Evolutionary conservation across 2,329 filamentous ascomycete species (phyloP).

Genomic region (Xylaria sp.): DNA sequence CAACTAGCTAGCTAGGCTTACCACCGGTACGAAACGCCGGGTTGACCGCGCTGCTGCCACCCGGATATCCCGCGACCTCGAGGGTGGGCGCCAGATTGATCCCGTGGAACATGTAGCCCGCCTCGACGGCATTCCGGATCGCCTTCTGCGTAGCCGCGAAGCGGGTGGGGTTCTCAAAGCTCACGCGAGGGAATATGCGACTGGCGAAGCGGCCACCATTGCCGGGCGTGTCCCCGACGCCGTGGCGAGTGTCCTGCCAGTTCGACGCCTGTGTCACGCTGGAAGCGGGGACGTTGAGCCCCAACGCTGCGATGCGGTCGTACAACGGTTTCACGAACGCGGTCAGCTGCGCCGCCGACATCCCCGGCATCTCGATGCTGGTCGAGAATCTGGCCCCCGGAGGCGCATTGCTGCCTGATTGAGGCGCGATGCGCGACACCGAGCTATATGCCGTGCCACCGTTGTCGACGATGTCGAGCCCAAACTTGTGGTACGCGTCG

Average conservation of each 20-base stretch:
- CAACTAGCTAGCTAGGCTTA: slow-evolving; percentile 6
- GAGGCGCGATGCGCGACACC: slow-evolving; percentile 40
- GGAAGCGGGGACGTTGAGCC: slow-evolving; percentile 45
- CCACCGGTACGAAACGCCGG: slow-evolving; percentile 56
- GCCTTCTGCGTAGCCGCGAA: slow-evolving; percentile 46
- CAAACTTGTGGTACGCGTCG: slow-evolving; percentile 50
- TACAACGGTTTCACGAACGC: slow-evolving; percentile 50
- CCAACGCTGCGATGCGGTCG: slow-evolving; percentile 48
- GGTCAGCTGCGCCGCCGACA: slow-evolving; percentile 41
- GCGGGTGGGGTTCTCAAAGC: slow-evolving; percentile 39
- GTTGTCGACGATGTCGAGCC: slow-evolving; percentile 49
- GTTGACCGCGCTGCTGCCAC: slow-evolving; percentile 51
- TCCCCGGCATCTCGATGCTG: slow-evolving; percentile 50
- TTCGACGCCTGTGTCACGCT: slow-evolving; percentile 45
- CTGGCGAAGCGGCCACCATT: slow-evolving; percentile 48
- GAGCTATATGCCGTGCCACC: slow-evolving; percentile 53
- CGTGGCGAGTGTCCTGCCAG: slow-evolving; percentile 43
- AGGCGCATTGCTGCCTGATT: slow-evolving; percentile 35
- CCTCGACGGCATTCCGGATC: slow-evolving; percentile 52
- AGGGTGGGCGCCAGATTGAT: slow-evolving; percentile 48
- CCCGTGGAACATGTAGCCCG: slow-evolving; percentile 51
- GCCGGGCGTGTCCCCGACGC: slow-evolving; percentile 46
- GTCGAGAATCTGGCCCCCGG: slow-evolving; percentile 48
- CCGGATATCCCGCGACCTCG: slow-evolving; percentile 48
- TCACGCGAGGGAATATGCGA: slow-evolving; percentile 48